Evolutionary conservation across 2,329 filamentous ascomycete species (phyloP), one percentile per base, ranked within the genome.

Genomic region (Dactylellina haptotyla): DNA sequence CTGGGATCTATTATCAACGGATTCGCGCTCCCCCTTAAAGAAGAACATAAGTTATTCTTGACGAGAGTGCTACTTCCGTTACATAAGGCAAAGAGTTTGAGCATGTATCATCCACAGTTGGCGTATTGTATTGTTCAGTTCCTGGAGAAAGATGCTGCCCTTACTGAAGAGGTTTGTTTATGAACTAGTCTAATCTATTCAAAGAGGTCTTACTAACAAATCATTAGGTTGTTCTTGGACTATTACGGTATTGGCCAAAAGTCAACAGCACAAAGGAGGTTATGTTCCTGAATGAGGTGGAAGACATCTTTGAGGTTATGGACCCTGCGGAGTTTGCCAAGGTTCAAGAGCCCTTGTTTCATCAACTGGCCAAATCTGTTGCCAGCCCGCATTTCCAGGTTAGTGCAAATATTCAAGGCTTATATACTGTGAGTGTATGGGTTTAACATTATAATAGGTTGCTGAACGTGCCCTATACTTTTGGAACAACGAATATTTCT

Each of bases 401-500:
- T 67, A 32, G 62, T 75, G 25, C 26, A n/a, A n/a, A n/a, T n/a
- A 32, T n/a, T 23, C 14, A 10, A 80, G 12, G 18, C 37, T n/a
- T n/a, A n/a, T n/a, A 45, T 50, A 63, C 62, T 16, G 16, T 25
- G 2, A n/a, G n/a, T n/a, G n/a, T n/a, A 18, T 16, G 14, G 39
- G 8, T 25, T 16, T 45, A 25, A 10, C 50, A 18, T 8, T 61
- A 74, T 12, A 8, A 45, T 75, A 88, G 86, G 95, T 99, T 69
- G 95, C 95, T 16, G 95, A 99, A 83, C 89, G 95, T 76, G 95
- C 95, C 3, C 86, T 99, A 26, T 99, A 99, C 83, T 99, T 99
- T 84, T 99, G 95, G 95, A 99, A 99, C 85, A 99, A 99, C 80
- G 95, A 99, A 81, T 99, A 99, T 81, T 99, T 99, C 83, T 99